Evolutionary conservation across 257 asterid genomes (phyloP).

Genomic region (Perilla frutescens): DNA sequence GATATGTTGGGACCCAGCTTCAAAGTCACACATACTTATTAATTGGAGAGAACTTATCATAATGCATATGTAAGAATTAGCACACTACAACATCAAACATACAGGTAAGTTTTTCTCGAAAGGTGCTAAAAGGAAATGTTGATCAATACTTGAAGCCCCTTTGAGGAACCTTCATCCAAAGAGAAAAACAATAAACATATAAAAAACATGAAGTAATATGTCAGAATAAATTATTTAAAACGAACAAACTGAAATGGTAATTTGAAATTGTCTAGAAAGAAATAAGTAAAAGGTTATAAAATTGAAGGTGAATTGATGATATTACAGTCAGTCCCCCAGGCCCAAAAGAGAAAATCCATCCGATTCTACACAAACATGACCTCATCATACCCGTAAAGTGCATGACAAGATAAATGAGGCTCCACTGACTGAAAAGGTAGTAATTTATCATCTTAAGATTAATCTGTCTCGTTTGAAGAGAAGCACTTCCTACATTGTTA

Average conservation of each 20-base stretch:
- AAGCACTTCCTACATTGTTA: conserved; percentile 16
- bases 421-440: conserved; percentile 12
- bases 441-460: conserved; percentile 19
- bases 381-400: conserved; percentile 5
- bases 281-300: conserved; percentile 4
- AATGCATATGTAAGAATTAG: conserved; percentile 17
- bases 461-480: conserved; percentile 19
- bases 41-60: conserved; percentile 16
- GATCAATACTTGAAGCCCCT: conserved; percentile 97
- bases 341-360: neutral
- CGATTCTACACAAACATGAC: conserved; percentile 7
- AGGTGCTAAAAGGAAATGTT: conserved; percentile 81
- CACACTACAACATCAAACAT: conserved; percentile 38
- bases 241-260: conserved; percentile 15
- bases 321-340: conserved; percentile 16
- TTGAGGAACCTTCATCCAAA: conserved; percentile 71
- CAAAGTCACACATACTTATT: conserved; percentile 12
- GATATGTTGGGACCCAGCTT: conserved; percentile 20
- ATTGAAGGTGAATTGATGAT: neutral
- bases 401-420: conserved; percentile 9
- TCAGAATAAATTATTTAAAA: conserved; percentile 13
- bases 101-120: conserved; percentile 88
- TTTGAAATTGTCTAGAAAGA: neutral
- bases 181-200: conserved; percentile 30
- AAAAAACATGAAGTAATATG: conserved; percentile 28